Evolutionary conservation across 768 basidiomycete genomes (phyloP).

Genomic region (Sarcomyxa edulis): DNA sequence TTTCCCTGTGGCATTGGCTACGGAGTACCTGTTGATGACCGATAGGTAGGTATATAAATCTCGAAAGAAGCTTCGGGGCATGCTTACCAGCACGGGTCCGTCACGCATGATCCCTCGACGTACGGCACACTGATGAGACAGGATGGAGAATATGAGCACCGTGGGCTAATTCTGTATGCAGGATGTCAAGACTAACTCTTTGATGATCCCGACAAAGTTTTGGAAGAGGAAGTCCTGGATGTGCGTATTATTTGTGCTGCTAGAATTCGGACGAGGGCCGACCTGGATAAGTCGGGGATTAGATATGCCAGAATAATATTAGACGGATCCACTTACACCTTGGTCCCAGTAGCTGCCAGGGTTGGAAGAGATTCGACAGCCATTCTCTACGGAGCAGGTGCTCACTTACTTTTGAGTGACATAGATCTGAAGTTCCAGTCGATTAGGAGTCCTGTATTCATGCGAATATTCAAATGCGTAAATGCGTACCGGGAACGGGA

Average conservation of each 20-base stretch:
- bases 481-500: constrained; percentile 46
- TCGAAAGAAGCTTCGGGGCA: not conserved
- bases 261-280: constrained; percentile 39
- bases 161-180: not conserved
- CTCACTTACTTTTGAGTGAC: constrained; percentile 54
- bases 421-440: constrained; percentile 36
- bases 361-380: not conserved
- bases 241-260: constrained; percentile 46
- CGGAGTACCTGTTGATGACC: constrained; percentile 30
- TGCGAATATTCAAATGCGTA: not conserved
- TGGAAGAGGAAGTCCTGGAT: constrained; percentile 52
- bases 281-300: constrained; percentile 12
- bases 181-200: constrained; percentile 29
- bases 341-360: constrained; percentile 59
- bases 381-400: not conserved
- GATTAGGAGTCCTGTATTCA: too few species aligned
- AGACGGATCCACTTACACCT: constrained; percentile 26
- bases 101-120: constrained; percentile 55
- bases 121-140: constrained; percentile 29
- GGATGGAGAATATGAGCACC: too few species aligned
- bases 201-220: constrained; percentile 45
- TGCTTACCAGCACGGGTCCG: constrained; percentile 55
- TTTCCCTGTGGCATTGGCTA: constrained; percentile 48
- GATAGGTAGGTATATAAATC: not conserved
- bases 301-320: not conserved